A percentile compares a stretch with the other conserved stretches of the same genome.
Conservation (phyloP, 2,329 filamentous ascomycete species). For the Fusarium solani-melongenae region DNA sequence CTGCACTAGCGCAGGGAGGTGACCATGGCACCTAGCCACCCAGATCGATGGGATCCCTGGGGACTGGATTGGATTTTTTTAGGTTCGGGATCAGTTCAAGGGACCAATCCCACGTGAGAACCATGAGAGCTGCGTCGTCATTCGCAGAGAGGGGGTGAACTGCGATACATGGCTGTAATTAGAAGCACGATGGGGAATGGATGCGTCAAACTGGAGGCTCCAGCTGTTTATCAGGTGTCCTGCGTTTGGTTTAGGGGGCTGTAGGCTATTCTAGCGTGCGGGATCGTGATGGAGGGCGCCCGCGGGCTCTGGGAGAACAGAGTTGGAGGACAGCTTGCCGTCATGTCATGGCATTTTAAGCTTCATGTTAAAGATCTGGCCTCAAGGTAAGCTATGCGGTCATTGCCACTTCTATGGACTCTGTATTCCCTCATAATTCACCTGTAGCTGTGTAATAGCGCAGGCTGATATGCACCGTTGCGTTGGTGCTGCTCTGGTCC, state of each 20-base stretch:
- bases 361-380: background rate
- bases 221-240: background rate
- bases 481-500: background rate
- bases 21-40: background rate
- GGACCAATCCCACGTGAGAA: slow-evolving; percentile 25
- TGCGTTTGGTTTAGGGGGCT: background rate
- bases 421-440: background rate
- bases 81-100: background rate
- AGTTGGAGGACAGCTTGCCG: background rate
- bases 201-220: background rate
- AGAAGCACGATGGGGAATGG: slow-evolving; percentile 3
- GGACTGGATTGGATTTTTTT: background rate
- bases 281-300: background rate
- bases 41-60: slow-evolving; percentile 12
- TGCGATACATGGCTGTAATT: no score
- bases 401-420: background rate
- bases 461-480: background rate
- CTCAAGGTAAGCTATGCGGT: background rate
- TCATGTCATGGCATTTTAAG: background rate
- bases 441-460: background rate
- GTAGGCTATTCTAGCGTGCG: background rate
- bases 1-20: slow-evolving; percentile 15
- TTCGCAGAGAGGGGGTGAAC: slow-evolving; percentile 4
- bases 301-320: no score
- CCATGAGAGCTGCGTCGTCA: slow-evolving; percentile 20